Conservation (phyloP, 192 early-diverging fungal genomes). For the Fimicolochytrium jonesii region DNA sequence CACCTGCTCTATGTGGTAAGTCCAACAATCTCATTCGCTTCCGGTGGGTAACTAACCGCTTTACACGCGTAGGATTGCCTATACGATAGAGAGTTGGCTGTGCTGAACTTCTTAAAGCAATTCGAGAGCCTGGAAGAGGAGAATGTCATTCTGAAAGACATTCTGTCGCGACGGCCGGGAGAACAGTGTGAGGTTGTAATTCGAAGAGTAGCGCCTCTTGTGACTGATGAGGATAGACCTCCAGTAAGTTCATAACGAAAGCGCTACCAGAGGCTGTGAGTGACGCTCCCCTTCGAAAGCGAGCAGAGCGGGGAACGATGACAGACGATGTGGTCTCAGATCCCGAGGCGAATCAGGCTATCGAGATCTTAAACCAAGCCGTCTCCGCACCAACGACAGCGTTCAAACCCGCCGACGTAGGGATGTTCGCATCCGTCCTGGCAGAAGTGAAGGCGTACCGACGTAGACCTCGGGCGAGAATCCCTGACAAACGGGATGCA, state of each 20-base stretch:
- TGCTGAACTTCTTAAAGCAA: conserved; percentile 12
- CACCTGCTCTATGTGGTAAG: conserved; percentile 17
- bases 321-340: too few relatives aligned
- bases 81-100: conserved; percentile 3
- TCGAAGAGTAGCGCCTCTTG: neutral
- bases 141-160: conserved; percentile 29
- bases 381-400: neutral
- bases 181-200: neutral
- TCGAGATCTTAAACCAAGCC: neutral
- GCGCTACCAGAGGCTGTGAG: too few relatives aligned
- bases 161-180: conserved; percentile 23
- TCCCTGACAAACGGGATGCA: too few relatives aligned
- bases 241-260: too few relatives aligned
- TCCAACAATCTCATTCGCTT: too few relatives aligned
- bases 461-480: too few relatives aligned
- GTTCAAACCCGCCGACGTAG: neutral
- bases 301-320: too few relatives aligned
- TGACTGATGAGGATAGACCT: too few relatives aligned
- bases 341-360: neutral
- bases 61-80: too few relatives aligned
- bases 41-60: too few relatives aligned
- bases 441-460: neutral
- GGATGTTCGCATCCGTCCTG: neutral
- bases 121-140: conserved; percentile 35
- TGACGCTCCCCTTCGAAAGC: too few relatives aligned